Evolutionary conservation across 2,329 filamentous ascomycete species (phyloP).

Genomic region (Botrytis squamosa): DNA sequence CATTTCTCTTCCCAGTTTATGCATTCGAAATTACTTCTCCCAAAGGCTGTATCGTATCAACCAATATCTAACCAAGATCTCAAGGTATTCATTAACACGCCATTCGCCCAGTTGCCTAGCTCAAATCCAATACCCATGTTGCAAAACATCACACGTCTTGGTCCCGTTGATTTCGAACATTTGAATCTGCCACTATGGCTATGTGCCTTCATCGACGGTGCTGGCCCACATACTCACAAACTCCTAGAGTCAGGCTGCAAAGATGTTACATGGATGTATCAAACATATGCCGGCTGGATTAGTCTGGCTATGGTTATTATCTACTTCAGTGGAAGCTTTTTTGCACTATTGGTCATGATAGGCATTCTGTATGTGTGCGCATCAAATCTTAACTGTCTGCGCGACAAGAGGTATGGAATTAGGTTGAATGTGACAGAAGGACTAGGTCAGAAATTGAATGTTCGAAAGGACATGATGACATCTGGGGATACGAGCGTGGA

Average conservation of each 20-base stretch:
- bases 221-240: background rate
- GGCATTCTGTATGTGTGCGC: background rate
- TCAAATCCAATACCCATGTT: background rate
- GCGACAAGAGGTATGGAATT: background rate
- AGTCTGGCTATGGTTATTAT: background rate
- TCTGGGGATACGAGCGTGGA: background rate
- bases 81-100: background rate
- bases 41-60: background rate
- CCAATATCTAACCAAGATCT: background rate
- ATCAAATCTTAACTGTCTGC: background rate
- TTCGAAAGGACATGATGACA: background rate
- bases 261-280: background rate
- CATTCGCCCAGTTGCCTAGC: background rate
- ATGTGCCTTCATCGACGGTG: background rate
- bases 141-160: background rate
- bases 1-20: background rate
- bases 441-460: background rate
- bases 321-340: background rate
- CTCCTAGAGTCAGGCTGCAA: background rate
- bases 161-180: background rate
- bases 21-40: background rate
- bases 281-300: background rate
- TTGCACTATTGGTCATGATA: background rate
- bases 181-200: background rate
- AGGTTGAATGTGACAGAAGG: background rate